Evolutionary conservation across 2,329 filamentous ascomycete genomes (phyloP).

Genomic region (Neonectria hederae): DNA sequence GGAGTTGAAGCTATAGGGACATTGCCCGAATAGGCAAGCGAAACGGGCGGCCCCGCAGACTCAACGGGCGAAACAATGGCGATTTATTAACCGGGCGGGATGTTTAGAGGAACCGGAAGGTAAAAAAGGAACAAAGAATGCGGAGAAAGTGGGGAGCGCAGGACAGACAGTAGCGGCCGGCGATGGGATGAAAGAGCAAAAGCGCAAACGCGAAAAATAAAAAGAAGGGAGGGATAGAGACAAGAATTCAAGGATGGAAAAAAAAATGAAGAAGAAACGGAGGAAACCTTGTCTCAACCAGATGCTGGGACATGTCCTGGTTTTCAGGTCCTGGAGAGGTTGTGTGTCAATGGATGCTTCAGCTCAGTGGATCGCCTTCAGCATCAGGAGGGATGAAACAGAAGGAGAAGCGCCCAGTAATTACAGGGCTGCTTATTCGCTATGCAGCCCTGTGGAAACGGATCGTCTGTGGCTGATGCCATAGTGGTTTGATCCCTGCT

Average conservation of each 20-base stretch:
- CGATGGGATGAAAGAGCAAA: background rate
- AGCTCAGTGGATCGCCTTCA: background rate
- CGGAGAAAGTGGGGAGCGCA: conserved; percentile 4
- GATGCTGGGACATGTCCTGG: background rate
- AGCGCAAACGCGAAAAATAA: background rate
- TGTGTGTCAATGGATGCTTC: background rate
- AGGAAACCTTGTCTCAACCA: background rate
- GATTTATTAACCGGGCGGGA: background rate
- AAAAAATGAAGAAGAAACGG: background rate
- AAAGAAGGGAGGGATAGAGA: background rate
- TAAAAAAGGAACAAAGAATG: background rate
- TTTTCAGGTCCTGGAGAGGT: background rate
- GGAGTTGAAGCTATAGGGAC: background rate
- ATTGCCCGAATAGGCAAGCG: background rate
- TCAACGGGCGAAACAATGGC: background rate
- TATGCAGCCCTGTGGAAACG: background rate
- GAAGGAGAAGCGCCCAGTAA: background rate
- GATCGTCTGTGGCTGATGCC: background rate
- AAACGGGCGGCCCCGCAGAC: background rate
- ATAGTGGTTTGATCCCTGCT: background rate
- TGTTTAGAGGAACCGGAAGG: background rate
- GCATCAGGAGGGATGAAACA: background rate
- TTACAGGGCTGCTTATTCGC: background rate
- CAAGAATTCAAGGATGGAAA: background rate
- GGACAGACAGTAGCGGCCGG: background rate